A percentile compares a stretch with the other conserved stretches of the same genome.
Evolutionary conservation across 139 green algal genomes (phyloP).

Genomic region (Chlorella sp.): DNA sequence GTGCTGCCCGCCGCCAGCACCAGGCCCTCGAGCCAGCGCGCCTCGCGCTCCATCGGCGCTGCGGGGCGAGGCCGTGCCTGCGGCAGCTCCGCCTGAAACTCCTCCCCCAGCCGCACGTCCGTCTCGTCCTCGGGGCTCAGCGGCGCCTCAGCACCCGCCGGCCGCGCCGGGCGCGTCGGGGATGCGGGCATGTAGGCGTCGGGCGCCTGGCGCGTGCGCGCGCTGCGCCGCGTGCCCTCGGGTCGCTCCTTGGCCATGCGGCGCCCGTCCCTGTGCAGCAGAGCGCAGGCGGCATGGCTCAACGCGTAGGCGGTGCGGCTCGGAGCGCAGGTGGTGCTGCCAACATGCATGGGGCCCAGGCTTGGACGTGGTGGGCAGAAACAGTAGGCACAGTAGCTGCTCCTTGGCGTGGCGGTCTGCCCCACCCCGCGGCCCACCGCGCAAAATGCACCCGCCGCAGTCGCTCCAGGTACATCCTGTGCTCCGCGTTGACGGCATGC

Average conservation of each 20-base stretch:
- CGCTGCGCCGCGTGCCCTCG: constrained; percentile 3
- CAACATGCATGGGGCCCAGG: neutral
- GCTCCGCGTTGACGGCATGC: neutral
- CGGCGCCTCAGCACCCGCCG: neutral
- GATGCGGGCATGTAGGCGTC: neutral
- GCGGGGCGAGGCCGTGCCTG: neutral
- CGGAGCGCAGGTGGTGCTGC: neutral
- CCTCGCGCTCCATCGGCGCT: constrained; percentile 7
- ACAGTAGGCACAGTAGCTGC: neutral
- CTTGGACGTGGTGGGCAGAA: neutral
- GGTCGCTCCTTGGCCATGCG: neutral
- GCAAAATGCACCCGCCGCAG: constrained; percentile 16
- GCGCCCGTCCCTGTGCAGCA: constrained; percentile 14
- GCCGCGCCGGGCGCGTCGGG: neutral
- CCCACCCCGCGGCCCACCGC: neutral
- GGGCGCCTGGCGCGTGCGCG: constrained; percentile 1
- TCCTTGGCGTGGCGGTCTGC: too few species aligned
- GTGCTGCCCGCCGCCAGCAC: neutral
- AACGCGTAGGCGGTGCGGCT: neutral
- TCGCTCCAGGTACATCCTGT: constrained; percentile 17
- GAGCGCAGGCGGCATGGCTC: neutral
- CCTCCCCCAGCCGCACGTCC: constrained; percentile 5
- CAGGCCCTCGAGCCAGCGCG: neutral
- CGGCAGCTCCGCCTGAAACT: constrained; percentile 22
- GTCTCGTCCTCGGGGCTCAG: constrained; percentile 18